Base-by-base conservation (phyloP, 2,329 filamentous ascomycete species). In the Epichloe scottii region DNA sequence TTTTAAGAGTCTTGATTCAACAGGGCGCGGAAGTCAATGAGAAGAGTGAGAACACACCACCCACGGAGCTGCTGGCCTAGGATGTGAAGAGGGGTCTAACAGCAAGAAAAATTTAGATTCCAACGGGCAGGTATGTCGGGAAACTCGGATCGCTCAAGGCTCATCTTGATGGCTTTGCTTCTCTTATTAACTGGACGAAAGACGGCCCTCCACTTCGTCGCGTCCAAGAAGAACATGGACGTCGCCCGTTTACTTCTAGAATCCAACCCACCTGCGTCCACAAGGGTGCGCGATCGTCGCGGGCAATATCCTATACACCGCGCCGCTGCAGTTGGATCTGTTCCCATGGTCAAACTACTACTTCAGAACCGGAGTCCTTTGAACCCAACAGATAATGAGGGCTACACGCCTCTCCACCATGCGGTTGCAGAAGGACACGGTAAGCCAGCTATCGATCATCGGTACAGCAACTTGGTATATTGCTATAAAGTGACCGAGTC, bases 281-380 rank as follows among this genome's bases (percentile, higher is more conserved):
- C 89, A 1, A 76, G 91, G 26, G 76, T 90, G 2, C 87, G 87
- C 56, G 93, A 98, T 64, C 86, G 81, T 61, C 79, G 89, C 33
- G 87, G 88, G n/a, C 91, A 96, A 64, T 81, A 96, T 52, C 79
- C 94, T 6, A 77, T 98, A 26, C 94, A 98, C 67, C 82, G 93
- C 17, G 93, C 93, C 3, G 91, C 93, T 0, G 91, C 93, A 3
- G 81, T 89, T 3, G 94, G 94, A 6, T 91, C 85, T 4, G 79
- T 85, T n/a, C 89, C 91, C 5, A 89, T 98, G 71, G 75, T 95
- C 46, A 85, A 82, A 59, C 70, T 95, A 38, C 71, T 98, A 14
- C 71, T 96, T 15, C 80, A 87, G 60, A 79, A 87, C 58, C 76
- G 74, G 57, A 95, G 88, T 57, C 90, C 91, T 0, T 63, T 97